Evolutionary conservation across 495 filamentous ascomycete genomes (phyloP), one percentile per base, ranked within the genome.

Genomic region (Xylaria grammica): DNA sequence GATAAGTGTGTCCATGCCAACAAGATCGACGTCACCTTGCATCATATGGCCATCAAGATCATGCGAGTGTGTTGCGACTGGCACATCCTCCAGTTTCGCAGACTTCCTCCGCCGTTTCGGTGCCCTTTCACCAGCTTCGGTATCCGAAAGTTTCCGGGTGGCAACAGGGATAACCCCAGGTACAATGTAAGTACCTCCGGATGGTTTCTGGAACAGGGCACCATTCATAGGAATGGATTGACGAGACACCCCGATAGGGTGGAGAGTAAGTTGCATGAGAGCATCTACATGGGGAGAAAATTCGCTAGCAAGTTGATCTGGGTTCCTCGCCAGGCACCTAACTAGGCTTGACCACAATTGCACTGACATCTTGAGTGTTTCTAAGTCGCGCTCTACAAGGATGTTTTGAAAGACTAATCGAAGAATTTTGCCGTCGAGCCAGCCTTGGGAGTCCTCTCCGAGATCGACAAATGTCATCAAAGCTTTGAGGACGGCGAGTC

Each of bases 21-120:
- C 93, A 45, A 99, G 80, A 68, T 99, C 95, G 57, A 97, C 89
- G 71, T 99, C 95, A 46, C 95, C 95, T 69, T 93, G 91, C 77
- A 99, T 92, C 92, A 99, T 97, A 70, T 96, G 93, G 19, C 92
- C 95, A 72, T 99, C 95, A 38, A 99, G 92, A 74, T 99, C 97
- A 75, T 99, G 96, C 4, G 88, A 83, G 15, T 89, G 87, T 27
- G 79, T 77, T 10, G 80, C 60, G 0, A 86, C 72, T 27, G 85
- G 78, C n/a, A 85, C 74, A 22, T 91, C 86, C 66, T 94, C 90
- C 48, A 89, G 88, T 82, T 91, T 94, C 36, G 93, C 91, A 0
- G 89, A 90, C 72, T 92, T 94, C 67, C 91, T 87, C 34, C 92
- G 86, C 59, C 90, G 87, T 77, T 95, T 96, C 0, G 80, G 74